phyloP scores from a whole-genome alignment of 2,329 filamentous ascomycete genomes.

The Triangularia setosa region DNA sequence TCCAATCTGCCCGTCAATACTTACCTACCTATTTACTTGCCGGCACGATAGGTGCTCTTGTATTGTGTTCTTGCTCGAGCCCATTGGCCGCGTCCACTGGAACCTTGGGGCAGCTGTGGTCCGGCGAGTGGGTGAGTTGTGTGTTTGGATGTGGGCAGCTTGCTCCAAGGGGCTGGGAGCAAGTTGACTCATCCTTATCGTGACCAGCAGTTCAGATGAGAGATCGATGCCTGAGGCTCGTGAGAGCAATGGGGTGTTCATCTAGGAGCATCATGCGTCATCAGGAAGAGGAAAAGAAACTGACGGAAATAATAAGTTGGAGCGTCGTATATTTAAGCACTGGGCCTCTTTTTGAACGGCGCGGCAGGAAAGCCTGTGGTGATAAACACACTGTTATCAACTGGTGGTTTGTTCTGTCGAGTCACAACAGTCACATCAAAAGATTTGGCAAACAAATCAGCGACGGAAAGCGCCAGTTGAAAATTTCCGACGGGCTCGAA shows the following conservation, averaged over 20 bases:
- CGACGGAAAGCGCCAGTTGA: no score
- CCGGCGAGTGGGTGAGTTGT: background rate
- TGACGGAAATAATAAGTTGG: background rate
- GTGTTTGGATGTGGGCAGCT: no score
- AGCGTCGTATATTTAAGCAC: background rate
- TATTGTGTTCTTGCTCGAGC: background rate
- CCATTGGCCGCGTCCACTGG: background rate
- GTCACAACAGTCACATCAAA: background rate
- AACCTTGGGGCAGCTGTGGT: background rate
- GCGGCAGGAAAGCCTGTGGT: background rate
- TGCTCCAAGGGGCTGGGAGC: background rate
- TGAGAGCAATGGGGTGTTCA: background rate
- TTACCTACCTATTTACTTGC: background rate
- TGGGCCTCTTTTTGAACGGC: background rate
- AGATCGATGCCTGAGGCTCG: background rate
- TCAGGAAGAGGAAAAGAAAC: background rate
- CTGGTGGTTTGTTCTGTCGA: background rate
- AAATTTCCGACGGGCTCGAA: no score
- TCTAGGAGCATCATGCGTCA: background rate
- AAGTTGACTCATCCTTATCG: no score
- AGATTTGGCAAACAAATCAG: background rate
- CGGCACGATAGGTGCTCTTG: background rate
- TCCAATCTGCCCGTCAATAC: background rate
- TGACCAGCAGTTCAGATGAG: no score
- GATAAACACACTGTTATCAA: background rate